A percentile compares a stretch with the other conserved stretches of the same genome.
Conservation (phyloP, 805 yeast genomes). For the Clavispora asparagi region DNA sequence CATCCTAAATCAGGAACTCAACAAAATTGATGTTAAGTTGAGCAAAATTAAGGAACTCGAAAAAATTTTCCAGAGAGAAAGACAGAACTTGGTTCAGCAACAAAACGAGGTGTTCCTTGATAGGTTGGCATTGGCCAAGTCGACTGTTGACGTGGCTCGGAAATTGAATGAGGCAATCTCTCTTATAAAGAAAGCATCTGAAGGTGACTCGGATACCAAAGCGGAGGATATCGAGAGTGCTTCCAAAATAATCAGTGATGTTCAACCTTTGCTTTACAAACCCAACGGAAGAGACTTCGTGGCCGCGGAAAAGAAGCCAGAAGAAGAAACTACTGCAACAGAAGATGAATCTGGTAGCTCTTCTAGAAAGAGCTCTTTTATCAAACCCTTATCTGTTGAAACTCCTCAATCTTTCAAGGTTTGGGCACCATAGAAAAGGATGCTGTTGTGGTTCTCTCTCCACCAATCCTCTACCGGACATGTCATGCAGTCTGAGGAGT, state of each 20-base stretch:
- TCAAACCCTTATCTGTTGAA: constrained; percentile 34
- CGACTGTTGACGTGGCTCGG: constrained; percentile 45
- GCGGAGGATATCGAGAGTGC: constrained; percentile 10
- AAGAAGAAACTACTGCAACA: constrained; percentile 3
- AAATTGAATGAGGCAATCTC: constrained; percentile 39
- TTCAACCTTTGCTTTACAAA: constrained; percentile 28
- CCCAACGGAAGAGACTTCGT: constrained; percentile 25
- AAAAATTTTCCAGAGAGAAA: constrained; percentile 59
- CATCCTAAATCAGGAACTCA: constrained; percentile 57
- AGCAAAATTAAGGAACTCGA: constrained; percentile 56
- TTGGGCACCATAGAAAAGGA: constrained; percentile 33
- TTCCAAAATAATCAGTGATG: constrained; percentile 23
- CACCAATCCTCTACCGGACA: no score
- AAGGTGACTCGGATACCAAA: constrained; percentile 6
- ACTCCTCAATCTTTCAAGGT: constrained; percentile 40
- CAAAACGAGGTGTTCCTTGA: constrained; percentile 66
- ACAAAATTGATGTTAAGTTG: constrained; percentile 61
- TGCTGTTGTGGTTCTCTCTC: not conserved
- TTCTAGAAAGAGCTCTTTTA: constrained; percentile 4
- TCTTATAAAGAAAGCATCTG: constrained; percentile 7
- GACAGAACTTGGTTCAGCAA: constrained; percentile 52
- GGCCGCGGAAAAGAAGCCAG: constrained; percentile 7
- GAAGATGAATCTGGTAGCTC: constrained; percentile 4
- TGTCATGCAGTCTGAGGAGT: no score
- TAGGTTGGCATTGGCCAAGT: constrained; percentile 58